Conservation (phyloP, 768 basidiomycete genomes). For the Gymnopilus dilepis region DNA sequence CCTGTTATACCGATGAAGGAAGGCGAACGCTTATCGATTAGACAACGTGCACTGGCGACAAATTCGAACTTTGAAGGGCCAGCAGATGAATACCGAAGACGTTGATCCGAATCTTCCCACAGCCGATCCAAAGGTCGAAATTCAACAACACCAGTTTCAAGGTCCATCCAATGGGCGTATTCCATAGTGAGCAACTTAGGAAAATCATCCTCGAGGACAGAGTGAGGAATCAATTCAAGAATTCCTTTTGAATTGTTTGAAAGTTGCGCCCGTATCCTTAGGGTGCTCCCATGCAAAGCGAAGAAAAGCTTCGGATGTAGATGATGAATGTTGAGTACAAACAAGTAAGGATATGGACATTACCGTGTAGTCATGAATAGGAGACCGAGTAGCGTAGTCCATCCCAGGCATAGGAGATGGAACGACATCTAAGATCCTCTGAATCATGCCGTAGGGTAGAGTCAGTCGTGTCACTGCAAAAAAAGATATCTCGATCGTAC, state of each 20-base stretch:
- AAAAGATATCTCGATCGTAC: slow-evolving; percentile 32
- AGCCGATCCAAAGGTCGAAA: slow-evolving; percentile 34
- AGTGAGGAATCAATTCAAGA: slow-evolving; percentile 41
- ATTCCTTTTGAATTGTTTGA: slow-evolving; percentile 14
- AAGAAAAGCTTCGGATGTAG: slow-evolving; percentile 37
- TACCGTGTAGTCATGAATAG: slow-evolving; percentile 24
- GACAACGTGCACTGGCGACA: not conserved
- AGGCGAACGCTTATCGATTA: slow-evolving; percentile 33
- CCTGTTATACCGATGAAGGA: slow-evolving; percentile 19
- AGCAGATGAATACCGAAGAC: slow-evolving; percentile 23
- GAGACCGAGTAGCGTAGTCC: slow-evolving; percentile 37
- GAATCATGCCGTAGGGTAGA: not conserved
- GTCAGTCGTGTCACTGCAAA: not conserved
- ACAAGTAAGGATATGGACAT: not conserved
- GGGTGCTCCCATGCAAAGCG: slow-evolving; percentile 20
- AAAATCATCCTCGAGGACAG: slow-evolving; percentile 31
- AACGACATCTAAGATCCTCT: slow-evolving; percentile 37
- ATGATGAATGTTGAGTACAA: not conserved
- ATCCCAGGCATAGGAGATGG: slow-evolving; percentile 39
- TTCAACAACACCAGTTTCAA: slow-evolving; percentile 31
- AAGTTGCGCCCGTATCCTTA: slow-evolving; percentile 36
- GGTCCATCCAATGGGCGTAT: slow-evolving; percentile 40
- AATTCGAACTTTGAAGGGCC: slow-evolving; percentile 21
- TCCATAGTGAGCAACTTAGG: slow-evolving; percentile 35
- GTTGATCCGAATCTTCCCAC: slow-evolving; percentile 31